A percentile compares a stretch with the other conserved stretches of the same genome.
Evolutionary conservation across 345 rosid genomes (phyloP).

Genomic region (Dipteronia dyeriana): DNA sequence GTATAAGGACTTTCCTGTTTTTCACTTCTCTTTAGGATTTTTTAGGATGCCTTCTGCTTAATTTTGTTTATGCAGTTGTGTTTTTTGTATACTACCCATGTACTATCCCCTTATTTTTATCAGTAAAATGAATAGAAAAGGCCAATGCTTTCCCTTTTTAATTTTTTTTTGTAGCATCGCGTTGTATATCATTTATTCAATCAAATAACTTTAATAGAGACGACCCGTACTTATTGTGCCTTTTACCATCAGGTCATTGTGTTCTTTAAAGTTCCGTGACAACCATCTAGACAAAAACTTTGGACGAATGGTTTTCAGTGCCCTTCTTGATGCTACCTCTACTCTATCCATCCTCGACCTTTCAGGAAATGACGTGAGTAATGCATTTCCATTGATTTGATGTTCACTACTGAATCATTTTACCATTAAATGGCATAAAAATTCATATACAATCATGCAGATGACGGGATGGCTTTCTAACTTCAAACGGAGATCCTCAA

Average conservation of each 20-base stretch:
- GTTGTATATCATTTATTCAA: not conserved
- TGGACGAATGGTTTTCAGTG: slow-evolving; percentile 49
- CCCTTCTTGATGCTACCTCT: slow-evolving; percentile 63
- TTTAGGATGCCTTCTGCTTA: not conserved
- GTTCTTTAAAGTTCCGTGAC: slow-evolving; percentile 56
- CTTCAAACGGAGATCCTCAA: slow-evolving; percentile 46
- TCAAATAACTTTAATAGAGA: not conserved
- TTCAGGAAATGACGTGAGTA: slow-evolving; percentile 77
- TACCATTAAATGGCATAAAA: slow-evolving; percentile 19
- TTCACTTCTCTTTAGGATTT: not conserved
- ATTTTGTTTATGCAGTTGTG: not conserved
- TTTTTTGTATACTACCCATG: not conserved
- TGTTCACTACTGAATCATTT: slow-evolving; percentile 12
- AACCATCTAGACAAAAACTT: slow-evolving; percentile 46
- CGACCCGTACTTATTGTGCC: not conserved
- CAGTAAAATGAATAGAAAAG: not conserved
- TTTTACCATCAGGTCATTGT: slow-evolving; percentile 59
- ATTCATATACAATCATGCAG: slow-evolving; percentile 32
- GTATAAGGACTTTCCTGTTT: not conserved
- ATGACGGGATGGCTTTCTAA: slow-evolving; percentile 83
- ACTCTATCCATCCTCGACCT: slow-evolving; percentile 63
- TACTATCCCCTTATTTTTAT: not conserved
- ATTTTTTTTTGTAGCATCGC: not conserved
- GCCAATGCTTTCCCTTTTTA: not conserved
- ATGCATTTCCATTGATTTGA: slow-evolving; percentile 23